phyloP scores from a whole-genome alignment of 768 basidiomycete species.

The Auriscalpium vulgare region DNA sequence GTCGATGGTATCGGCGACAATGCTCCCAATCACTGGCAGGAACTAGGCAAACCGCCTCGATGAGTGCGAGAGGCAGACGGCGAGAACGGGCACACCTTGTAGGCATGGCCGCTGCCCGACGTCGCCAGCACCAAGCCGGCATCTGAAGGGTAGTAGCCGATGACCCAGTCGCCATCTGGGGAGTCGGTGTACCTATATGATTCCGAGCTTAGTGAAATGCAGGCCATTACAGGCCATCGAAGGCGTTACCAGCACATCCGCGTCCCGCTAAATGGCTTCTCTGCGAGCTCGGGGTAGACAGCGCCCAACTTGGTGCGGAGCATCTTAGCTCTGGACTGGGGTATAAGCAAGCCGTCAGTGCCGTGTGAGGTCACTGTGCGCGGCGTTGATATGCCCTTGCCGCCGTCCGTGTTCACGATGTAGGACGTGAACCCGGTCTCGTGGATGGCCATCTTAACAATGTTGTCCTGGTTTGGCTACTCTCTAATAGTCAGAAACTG shows the following conservation, averaged over 20 bases:
- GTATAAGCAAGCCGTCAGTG: slow-evolving; percentile 53
- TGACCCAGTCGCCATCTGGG: slow-evolving; percentile 81
- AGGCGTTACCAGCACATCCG: slow-evolving; percentile 77
- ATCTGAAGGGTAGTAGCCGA: slow-evolving; percentile 61
- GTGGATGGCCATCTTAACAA: slow-evolving; percentile 79
- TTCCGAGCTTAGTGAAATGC: background rate
- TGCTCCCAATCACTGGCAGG: slow-evolving; percentile 72
- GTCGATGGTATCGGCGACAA: slow-evolving; percentile 69
- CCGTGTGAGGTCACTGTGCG: slow-evolving; percentile 61
- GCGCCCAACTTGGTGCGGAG: slow-evolving; percentile 44
- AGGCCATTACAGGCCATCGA: background rate
- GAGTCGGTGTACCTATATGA: slow-evolving; percentile 79
- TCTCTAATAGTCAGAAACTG: background rate
- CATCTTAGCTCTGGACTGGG: slow-evolving; percentile 39
- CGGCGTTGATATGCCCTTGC: slow-evolving; percentile 56
- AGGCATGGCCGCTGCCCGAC: slow-evolving; percentile 82
- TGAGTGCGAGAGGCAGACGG: background rate
- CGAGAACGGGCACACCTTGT: slow-evolving; percentile 45
- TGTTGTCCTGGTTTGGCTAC: slow-evolving; percentile 58
- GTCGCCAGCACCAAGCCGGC: slow-evolving; percentile 71
- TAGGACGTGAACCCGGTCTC: slow-evolving; percentile 58
- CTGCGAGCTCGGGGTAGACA: slow-evolving; percentile 72
- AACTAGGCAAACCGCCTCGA: slow-evolving; percentile 45
- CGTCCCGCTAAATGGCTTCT: slow-evolving; percentile 63
- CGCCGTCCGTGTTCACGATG: slow-evolving; percentile 10